Conservation (phyloP, 192 early-diverging fungal species). For the Podila clonocystis region DNA sequence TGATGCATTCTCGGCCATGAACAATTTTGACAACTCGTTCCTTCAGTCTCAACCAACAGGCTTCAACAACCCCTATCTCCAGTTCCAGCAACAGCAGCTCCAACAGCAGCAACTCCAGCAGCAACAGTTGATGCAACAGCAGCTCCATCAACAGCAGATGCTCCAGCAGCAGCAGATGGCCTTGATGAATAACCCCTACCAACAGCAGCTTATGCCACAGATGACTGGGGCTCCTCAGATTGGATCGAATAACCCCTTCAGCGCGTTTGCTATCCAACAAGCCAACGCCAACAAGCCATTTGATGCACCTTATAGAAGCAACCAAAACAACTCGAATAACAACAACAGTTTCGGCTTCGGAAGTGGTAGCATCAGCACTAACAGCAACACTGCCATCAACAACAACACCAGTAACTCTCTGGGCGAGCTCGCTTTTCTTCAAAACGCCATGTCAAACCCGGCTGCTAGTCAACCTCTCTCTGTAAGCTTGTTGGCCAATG, state of each 20-base stretch:
- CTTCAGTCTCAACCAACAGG: slow-evolving; percentile 15
- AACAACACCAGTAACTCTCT: slow-evolving; percentile 32
- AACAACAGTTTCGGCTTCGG: slow-evolving; percentile 13
- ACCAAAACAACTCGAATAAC: background rate
- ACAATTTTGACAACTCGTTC: slow-evolving; percentile 8
- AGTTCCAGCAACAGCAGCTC: slow-evolving; percentile 41
- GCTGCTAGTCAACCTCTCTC: background rate
- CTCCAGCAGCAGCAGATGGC: slow-evolving; percentile 27
- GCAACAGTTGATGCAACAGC: slow-evolving; percentile 34
- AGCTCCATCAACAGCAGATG: slow-evolving; percentile 24
- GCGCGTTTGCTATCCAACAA: slow-evolving; percentile 36
- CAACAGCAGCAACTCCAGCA: slow-evolving; percentile 43
- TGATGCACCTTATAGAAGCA: slow-evolving; percentile 16
- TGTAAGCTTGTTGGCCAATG: background rate
- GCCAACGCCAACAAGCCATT: slow-evolving; percentile 34
- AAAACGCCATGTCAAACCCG: slow-evolving; percentile 16
- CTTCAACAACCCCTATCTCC: slow-evolving; percentile 27
- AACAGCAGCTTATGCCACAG: slow-evolving; percentile 39
- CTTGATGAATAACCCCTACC: slow-evolving; percentile 48
- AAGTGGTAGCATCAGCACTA: slow-evolving; percentile 14
- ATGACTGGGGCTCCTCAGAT: slow-evolving; percentile 39
- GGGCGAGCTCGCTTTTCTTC: slow-evolving; percentile 37
- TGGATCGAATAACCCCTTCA: slow-evolving; percentile 59
- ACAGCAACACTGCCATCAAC: slow-evolving; percentile 13
- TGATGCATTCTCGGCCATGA: slow-evolving; percentile 4